Evolutionary conservation across 805 yeast species (phyloP).

Genomic region (Tetrapisispora namnaoensis): DNA sequence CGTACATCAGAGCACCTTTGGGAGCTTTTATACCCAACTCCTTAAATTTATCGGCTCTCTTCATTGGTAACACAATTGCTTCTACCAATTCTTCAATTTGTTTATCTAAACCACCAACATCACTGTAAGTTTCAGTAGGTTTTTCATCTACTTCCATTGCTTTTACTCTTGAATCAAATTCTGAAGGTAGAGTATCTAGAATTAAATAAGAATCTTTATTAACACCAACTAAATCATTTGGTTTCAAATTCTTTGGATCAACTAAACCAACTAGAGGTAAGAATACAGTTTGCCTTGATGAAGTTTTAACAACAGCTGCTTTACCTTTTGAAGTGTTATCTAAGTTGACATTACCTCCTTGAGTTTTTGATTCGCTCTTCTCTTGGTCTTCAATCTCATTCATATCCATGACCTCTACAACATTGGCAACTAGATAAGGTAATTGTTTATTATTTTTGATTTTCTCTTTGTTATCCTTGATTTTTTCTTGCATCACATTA

Average conservation of each 20-base stretch:
- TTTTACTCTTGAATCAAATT: constrained; percentile 93
- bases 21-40: constrained; percentile 94
- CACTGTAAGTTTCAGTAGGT: constrained; percentile 94
- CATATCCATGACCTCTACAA: constrained; percentile 86
- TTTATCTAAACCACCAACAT: constrained; percentile 96
- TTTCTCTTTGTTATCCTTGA: constrained; percentile 92
- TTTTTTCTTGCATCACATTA: constrained; percentile 83
- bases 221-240: constrained; percentile 97
- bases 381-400: constrained; percentile 74
- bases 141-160: constrained; percentile 99
- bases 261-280: constrained; percentile 93
- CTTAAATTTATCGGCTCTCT: constrained; percentile 93
- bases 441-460: constrained; percentile 90
- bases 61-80: constrained; percentile 97
- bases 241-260: constrained; percentile 82
- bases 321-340: constrained; percentile 88
- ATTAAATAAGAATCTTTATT: constrained; percentile 93
- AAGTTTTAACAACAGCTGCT: constrained; percentile 96
- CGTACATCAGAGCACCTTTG: constrained; percentile 96
- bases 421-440: constrained; percentile 94
- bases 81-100: constrained; percentile 97
- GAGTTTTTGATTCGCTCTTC: constrained; percentile 43
- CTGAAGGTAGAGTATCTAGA: constrained; percentile 90
- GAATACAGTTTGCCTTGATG: constrained; percentile 95
- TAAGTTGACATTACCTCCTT: constrained; percentile 91